These are phyloP conservation scores for Castanea crenata DNA, from an alignment of 306 rosid genomes.

Conservation along the genomic window DNA sequence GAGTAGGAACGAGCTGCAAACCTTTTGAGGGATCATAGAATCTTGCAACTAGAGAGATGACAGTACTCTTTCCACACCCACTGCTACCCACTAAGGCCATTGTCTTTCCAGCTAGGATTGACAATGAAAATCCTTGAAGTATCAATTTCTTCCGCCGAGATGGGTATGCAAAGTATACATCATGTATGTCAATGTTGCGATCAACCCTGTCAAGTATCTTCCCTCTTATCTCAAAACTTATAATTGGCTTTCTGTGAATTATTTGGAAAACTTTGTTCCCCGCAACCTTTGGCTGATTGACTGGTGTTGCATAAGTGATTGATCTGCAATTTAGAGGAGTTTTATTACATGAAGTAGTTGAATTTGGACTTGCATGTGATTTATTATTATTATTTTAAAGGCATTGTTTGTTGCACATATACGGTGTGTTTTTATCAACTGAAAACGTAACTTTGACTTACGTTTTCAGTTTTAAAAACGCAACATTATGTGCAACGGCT, in stretches of 20 bases:
- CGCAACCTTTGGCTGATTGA: constrained; percentile 89
- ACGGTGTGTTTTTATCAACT: too few species aligned
- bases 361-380: neutral
- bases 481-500: too few species aligned
- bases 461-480: too few species aligned
- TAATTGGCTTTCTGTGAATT: constrained; percentile 62
- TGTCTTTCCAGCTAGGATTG: constrained; percentile 77
- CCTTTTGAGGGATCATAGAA: constrained; percentile 77
- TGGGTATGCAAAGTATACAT: constrained; percentile 70
- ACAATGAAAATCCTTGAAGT: constrained; percentile 65
- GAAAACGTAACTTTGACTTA: too few species aligned
- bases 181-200: constrained; percentile 53
- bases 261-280: constrained; percentile 82
- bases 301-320: constrained; percentile 88
- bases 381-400: neutral
- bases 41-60: constrained; percentile 67
- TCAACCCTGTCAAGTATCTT: constrained; percentile 31
- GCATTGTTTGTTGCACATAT: too few species aligned
- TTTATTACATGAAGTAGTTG: neutral
- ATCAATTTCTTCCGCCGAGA: constrained; percentile 66
- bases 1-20: constrained; percentile 13
- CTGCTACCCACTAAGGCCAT: constrained; percentile 84
- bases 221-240: constrained; percentile 48
- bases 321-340: constrained; percentile 45
- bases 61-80: constrained; percentile 98